Percentiles rank a stretch among this genome's conserved stretches.
These are phyloP conservation scores for Ichthyophonus hoferi DNA, from an alignment of 208 protist genomes.

Conservation along the genomic window DNA sequence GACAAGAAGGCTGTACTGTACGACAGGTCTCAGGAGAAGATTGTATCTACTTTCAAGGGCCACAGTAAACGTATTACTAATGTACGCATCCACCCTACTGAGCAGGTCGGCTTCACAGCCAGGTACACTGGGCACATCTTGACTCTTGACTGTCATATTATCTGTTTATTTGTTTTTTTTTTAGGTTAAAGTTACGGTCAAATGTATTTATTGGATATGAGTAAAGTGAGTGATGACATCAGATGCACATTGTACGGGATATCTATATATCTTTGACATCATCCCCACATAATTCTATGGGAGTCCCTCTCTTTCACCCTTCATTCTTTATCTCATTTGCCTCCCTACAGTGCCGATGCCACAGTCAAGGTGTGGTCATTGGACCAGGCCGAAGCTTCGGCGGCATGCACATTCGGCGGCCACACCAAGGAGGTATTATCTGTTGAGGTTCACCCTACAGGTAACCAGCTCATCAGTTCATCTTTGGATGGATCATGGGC, in stretches of 20 bases:
- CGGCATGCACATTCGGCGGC: background rate
- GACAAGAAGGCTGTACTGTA: slow-evolving; percentile 47
- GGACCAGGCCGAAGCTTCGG: background rate
- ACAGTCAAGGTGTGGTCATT: background rate
- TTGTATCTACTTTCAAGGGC: slow-evolving; percentile 12
- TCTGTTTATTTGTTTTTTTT: too few species aligned
- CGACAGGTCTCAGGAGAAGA: slow-evolving; percentile 1
- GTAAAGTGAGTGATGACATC: too few species aligned
- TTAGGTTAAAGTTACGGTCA: too few species aligned
- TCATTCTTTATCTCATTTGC: background rate
- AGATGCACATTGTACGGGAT: too few species aligned
- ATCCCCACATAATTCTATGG: background rate
- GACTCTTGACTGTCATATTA: too few species aligned
- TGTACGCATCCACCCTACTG: slow-evolving; percentile 26
- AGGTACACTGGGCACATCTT: too few species aligned
- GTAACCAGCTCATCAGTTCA: background rate
- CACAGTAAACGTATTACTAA: slow-evolving; percentile 16
- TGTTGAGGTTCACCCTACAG: background rate
- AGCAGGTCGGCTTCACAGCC: slow-evolving; percentile 54
- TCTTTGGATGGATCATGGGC: background rate
- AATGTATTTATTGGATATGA: too few species aligned
- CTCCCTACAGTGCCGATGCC: background rate
- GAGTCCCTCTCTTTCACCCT: background rate
- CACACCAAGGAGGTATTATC: background rate
- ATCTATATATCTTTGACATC: too few species aligned